Evolutionary conservation across 768 basidiomycete genomes (phyloP).

Genomic region (Tulasnella sp.): DNA sequence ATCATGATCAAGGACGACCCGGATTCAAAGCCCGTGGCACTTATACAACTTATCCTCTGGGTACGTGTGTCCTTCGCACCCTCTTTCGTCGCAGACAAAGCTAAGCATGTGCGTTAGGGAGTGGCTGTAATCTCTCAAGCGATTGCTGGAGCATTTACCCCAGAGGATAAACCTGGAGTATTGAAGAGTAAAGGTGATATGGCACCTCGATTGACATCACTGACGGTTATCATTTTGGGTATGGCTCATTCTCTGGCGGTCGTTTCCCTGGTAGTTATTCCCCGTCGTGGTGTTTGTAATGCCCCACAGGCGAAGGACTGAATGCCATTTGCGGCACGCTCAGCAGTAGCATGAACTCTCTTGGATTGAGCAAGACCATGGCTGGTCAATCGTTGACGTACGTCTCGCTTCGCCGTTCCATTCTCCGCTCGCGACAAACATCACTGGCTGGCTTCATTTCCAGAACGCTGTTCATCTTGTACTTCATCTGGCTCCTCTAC

Average conservation of each 20-base stretch:
- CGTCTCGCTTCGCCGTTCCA: neutral
- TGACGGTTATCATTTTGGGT: neutral
- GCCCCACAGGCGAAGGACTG: neutral
- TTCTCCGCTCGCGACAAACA: neutral
- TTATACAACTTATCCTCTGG: neutral
- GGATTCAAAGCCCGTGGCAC: neutral
- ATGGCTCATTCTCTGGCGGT: neutral
- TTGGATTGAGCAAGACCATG: neutral
- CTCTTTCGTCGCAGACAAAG: too few species aligned
- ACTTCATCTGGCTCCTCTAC: constrained; percentile 1
- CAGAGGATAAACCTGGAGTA: neutral
- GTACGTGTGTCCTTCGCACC: neutral
- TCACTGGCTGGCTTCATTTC: neutral
- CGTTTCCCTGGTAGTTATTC: neutral
- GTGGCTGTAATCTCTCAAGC: neutral
- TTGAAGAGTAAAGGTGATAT: neutral
- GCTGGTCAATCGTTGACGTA: neutral
- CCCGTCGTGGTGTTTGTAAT: neutral
- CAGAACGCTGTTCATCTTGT: neutral
- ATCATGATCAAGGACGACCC: neutral
- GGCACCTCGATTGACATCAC: neutral
- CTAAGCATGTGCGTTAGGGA: neutral
- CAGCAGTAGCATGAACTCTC: neutral
- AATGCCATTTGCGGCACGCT: neutral
- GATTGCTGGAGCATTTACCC: neutral